Percentiles rank a stretch among this genome's conserved stretches.
These are phyloP conservation scores for Fraxinus ornus DNA, from an alignment of 305 asterid genomes.

Conservation along the genomic window DNA sequence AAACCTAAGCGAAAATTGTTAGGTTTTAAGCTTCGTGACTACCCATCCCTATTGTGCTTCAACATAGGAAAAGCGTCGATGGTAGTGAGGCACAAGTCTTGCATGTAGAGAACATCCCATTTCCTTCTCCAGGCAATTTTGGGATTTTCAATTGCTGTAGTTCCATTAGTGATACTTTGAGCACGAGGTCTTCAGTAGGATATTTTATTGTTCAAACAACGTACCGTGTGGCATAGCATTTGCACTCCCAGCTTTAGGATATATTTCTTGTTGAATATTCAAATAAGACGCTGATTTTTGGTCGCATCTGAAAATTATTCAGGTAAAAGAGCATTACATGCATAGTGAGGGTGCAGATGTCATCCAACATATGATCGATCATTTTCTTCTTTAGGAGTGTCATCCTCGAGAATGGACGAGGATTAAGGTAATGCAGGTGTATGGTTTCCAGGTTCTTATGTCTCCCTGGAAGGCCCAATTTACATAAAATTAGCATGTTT, in stretches of 20 bases:
- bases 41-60: background rate
- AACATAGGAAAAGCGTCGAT: background rate
- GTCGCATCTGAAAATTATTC: conserved; percentile 12
- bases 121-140: background rate
- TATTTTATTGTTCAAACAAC: background rate
- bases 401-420: background rate
- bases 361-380: conserved; percentile 92
- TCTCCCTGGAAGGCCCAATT: background rate
- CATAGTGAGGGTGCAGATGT: conserved; percentile 92
- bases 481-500: background rate
- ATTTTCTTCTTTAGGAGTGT: conserved; percentile 49
- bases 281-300: background rate
- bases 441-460: background rate
- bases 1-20: background rate
- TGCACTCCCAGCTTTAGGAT: background rate
- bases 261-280: background rate
- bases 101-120: background rate
- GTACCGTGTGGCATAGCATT: background rate
- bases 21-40: background rate
- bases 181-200: background rate
- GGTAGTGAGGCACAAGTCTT: background rate
- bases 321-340: conserved; percentile 74
- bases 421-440: conserved; percentile 7
- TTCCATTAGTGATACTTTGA: background rate
- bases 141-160: background rate